Conservation (phyloP, 1,139 yeast species). For the Sugiyamaella japonica region DNA sequence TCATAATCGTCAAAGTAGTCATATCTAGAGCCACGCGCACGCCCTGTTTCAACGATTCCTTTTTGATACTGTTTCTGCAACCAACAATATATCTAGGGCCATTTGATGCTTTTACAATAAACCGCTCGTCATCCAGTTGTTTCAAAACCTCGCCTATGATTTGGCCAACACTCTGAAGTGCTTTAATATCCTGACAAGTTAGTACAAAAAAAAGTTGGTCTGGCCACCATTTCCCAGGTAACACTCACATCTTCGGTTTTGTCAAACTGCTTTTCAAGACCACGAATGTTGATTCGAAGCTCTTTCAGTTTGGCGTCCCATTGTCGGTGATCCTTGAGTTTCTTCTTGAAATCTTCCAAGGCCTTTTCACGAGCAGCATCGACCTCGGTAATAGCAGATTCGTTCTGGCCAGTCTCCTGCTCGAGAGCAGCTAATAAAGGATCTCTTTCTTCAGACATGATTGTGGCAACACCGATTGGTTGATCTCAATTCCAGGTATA, state of each 20-base stretch:
- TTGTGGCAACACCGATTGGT: slow-evolving; percentile 2
- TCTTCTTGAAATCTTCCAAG: slow-evolving; percentile 74
- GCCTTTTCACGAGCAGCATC: slow-evolving; percentile 84
- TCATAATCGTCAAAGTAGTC: slow-evolving; percentile 97
- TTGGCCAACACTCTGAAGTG: slow-evolving; percentile 96
- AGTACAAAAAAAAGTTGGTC: background rate
- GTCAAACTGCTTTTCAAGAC: slow-evolving; percentile 77
- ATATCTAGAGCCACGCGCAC: slow-evolving; percentile 95
- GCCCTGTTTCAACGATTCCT: slow-evolving; percentile 83
- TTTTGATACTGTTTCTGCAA: slow-evolving; percentile 88
- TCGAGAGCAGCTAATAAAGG: slow-evolving; percentile 39
- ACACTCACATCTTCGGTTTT: slow-evolving; percentile 76
- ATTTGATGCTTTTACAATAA: slow-evolving; percentile 90
- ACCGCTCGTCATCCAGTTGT: slow-evolving; percentile 88
- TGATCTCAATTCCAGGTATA: background rate
- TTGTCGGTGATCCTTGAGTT: slow-evolving; percentile 87
- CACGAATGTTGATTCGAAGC: slow-evolving; percentile 79
- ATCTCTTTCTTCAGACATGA: slow-evolving; percentile 33
- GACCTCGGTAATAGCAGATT: slow-evolving; percentile 30
- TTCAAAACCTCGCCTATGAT: slow-evolving; percentile 96
- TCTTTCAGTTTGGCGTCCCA: slow-evolving; percentile 93
- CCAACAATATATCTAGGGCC: slow-evolving; percentile 99
- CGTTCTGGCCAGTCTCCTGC: slow-evolving; percentile 30
- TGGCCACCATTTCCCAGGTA: no score
- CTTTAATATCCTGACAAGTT: slow-evolving; percentile 67